A percentile compares a stretch with the other conserved stretches of the same genome.
phyloP scores from a whole-genome alignment of 2,329 filamentous ascomycete genomes.

The Sporothrix pallida region DNA sequence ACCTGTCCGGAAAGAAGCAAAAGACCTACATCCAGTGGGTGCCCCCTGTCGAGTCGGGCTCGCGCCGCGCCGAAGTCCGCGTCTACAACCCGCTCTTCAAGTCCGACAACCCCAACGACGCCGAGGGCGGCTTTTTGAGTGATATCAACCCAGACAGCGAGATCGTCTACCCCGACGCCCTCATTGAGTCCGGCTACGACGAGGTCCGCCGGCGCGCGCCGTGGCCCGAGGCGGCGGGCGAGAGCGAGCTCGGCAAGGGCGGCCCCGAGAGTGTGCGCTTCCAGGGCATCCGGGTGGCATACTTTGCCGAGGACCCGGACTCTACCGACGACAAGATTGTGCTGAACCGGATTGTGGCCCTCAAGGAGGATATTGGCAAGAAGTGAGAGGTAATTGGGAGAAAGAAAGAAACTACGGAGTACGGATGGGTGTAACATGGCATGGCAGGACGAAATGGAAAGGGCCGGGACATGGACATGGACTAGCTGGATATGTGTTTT shows the following conservation, averaged over 20 bases:
- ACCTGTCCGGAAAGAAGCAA: constrained; percentile 76
- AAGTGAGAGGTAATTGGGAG: constrained; percentile 35
- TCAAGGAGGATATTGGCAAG: constrained; percentile 88
- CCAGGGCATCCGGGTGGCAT: constrained; percentile 88
- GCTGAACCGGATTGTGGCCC: constrained; percentile 86
- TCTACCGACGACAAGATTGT: constrained; percentile 80
- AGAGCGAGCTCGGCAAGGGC: constrained; percentile 64
- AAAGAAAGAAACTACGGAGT: not conserved
- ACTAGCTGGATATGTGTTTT: not conserved
- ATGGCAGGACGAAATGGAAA: not conserved
- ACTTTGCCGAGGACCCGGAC: constrained; percentile 80
- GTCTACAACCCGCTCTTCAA: constrained; percentile 86
- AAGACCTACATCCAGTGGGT: constrained; percentile 95
- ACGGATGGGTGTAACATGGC: not conserved
- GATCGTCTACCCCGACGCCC: constrained; percentile 74
- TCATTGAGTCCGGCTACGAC: constrained; percentile 83
- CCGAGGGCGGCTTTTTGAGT: constrained; percentile 78
- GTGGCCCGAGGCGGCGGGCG: constrained; percentile 80
- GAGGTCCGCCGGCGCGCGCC: constrained; percentile 75
- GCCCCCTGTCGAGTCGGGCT: constrained; percentile 59
- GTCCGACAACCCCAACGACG: constrained; percentile 78
- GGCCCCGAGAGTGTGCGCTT: constrained; percentile 82
- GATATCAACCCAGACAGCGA: constrained; percentile 87
- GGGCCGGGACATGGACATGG: not conserved
- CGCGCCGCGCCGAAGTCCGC: constrained; percentile 73